These are phyloP conservation scores for Myxozyma vanderwaltii DNA, from an alignment of 805 yeast genomes.

Conservation along the genomic window DNA sequence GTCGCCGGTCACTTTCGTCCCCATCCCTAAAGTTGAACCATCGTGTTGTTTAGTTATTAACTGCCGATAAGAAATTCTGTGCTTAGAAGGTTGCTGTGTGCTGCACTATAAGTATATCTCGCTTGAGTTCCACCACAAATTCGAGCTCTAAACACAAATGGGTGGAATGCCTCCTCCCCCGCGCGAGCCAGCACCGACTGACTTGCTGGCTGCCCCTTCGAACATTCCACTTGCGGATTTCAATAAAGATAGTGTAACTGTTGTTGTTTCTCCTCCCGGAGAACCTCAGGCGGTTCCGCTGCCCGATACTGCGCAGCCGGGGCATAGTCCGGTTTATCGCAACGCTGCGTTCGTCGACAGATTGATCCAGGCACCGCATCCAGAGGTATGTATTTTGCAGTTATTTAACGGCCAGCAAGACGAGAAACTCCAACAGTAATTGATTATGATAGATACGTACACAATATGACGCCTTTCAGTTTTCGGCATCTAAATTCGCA, in stretches of 20 bases:
- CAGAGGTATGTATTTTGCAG: conserved; percentile 34
- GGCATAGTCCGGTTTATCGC: conserved; percentile 57
- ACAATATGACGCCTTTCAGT: conserved; percentile 43
- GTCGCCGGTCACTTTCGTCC: too few species aligned
- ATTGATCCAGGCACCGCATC: conserved; percentile 40
- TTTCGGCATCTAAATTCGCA: conserved; percentile 37
- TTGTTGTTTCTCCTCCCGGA: conserved; percentile 24
- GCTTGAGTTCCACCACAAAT: too few species aligned
- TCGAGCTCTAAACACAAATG: conserved; percentile 3
- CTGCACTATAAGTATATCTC: too few species aligned
- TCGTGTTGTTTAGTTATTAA: too few species aligned
- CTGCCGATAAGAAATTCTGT: too few species aligned
- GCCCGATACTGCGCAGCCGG: conserved; percentile 48
- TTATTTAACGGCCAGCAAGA: neutral
- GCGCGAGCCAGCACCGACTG: conserved; percentile 10
- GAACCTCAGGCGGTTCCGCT: conserved; percentile 46
- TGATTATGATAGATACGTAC: conserved; percentile 42
- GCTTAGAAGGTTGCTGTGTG: too few species aligned
- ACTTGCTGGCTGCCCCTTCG: conserved; percentile 18
- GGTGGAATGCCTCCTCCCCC: conserved; percentile 12
- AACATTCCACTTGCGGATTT: neutral
- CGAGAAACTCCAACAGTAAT: neutral
- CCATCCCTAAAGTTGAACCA: too few species aligned
- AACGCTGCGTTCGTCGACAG: conserved; percentile 45
- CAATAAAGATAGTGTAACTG: conserved; percentile 25